phyloP scores from a whole-genome alignment of 2,329 filamentous ascomycete species.

The Ambrosiella cleistominuta region DNA sequence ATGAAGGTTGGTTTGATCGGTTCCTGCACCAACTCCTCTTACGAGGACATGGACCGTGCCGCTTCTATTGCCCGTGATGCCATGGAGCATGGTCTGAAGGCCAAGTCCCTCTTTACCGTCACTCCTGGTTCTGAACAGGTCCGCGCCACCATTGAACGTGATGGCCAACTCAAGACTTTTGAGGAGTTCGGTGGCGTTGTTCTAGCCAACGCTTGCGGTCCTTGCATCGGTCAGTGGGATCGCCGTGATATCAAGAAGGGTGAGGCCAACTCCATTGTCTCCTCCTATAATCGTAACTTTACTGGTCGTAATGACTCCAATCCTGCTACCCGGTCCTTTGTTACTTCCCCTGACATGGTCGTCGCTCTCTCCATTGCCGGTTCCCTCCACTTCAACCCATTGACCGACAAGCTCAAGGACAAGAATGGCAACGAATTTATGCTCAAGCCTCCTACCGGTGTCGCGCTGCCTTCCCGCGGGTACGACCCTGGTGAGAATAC shows the following conservation, averaged over 20 bases:
- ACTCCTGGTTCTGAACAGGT: conserved; percentile 97
- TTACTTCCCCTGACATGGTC: conserved; percentile 77
- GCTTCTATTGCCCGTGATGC: conserved; percentile 86
- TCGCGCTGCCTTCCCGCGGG: conserved; percentile 60
- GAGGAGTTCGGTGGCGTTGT: conserved; percentile 93
- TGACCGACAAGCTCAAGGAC: conserved; percentile 81
- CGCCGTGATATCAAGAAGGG: conserved; percentile 88
- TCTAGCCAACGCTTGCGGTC: conserved; percentile 85
- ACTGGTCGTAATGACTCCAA: conserved; percentile 95
- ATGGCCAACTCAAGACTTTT: conserved; percentile 83
- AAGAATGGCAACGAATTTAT: conserved; percentile 94
- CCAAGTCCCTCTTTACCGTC: conserved; percentile 84
- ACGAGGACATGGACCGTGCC: conserved; percentile 82
- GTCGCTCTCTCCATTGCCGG: conserved; percentile 75
- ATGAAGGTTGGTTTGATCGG: conserved; percentile 94
- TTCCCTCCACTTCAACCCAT: conserved; percentile 79
- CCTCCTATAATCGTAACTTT: conserved; percentile 99
- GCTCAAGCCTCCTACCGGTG: conserved; percentile 62
- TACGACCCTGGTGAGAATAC: conserved; percentile 88
- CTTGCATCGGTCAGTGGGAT: conserved; percentile 92
- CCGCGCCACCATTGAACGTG: conserved; percentile 75
- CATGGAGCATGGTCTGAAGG: conserved; percentile 79
- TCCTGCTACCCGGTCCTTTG: conserved; percentile 85
- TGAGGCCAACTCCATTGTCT: conserved; percentile 88
- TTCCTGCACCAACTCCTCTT: conserved; percentile 86